phyloP scores from a whole-genome alignment of 441 rosid species.

The Eruca vesicaria region DNA sequence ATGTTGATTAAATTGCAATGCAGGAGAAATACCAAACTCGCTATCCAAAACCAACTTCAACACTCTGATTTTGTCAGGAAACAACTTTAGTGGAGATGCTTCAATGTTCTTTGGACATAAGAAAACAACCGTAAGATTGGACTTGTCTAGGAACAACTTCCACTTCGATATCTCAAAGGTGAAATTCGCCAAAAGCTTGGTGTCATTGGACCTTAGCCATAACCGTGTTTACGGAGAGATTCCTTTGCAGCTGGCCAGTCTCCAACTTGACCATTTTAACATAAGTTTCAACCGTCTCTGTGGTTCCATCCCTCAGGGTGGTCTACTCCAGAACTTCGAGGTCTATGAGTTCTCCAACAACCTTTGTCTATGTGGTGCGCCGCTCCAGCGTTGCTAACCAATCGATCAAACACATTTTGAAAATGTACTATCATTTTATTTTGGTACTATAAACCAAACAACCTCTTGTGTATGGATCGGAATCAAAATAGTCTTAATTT shows the following conservation, averaged over 20 bases:
- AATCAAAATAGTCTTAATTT: no score
- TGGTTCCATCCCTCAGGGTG: slow-evolving; percentile 62
- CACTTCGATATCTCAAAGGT: slow-evolving; percentile 53
- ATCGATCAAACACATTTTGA: slow-evolving; percentile 2
- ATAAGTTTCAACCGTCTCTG: slow-evolving; percentile 68
- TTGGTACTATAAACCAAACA: no score
- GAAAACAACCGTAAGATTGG: slow-evolving; percentile 43
- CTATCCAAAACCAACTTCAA: slow-evolving; percentile 46
- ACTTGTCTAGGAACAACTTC: slow-evolving; percentile 53
- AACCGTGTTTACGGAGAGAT: slow-evolving; percentile 54
- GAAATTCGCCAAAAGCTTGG: slow-evolving; percentile 40
- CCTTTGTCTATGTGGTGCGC: slow-evolving; percentile 18
- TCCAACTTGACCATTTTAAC: slow-evolving; percentile 28
- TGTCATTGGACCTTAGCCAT: slow-evolving; percentile 49
- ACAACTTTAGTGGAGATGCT: slow-evolving; percentile 55
- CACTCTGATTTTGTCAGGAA: slow-evolving; percentile 52
- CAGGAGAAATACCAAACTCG: slow-evolving; percentile 49
- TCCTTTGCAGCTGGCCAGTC: slow-evolving; percentile 39
- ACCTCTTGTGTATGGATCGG: no score
- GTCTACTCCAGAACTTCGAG: slow-evolving; percentile 44
- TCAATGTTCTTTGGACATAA: slow-evolving; percentile 57
- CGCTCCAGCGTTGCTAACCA: slow-evolving; percentile 2
- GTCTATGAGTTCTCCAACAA: slow-evolving; percentile 21
- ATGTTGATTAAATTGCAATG: neutral
- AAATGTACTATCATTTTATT: neutral